A percentile compares a stretch with the other conserved stretches of the same genome.
Evolutionary conservation across 176 grass and related monocot genomes (phyloP).

Genomic region (Areca catechu): DNA sequence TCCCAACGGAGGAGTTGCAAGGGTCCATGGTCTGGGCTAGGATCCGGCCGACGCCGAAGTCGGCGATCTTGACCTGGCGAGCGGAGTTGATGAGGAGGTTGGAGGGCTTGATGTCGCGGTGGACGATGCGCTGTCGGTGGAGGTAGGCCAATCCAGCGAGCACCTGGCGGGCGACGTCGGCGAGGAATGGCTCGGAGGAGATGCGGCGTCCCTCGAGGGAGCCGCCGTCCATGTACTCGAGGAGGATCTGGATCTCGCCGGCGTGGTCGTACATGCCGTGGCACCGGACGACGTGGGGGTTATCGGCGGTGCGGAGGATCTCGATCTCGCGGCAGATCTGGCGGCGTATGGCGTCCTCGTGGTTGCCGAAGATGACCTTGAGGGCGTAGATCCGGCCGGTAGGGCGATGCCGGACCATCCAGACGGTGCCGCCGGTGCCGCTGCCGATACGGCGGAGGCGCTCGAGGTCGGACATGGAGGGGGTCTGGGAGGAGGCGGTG

Average conservation of each 20-base stretch:
- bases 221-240: conserved; percentile 10
- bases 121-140: conserved; percentile 82
- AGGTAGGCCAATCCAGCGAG: conserved; percentile 75
- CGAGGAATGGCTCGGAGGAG: conserved; percentile 47
- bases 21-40: conserved; percentile 93
- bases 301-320: no score
- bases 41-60: conserved; percentile 93
- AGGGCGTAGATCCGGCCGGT: no score
- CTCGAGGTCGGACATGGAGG: background rate
- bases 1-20: conserved; percentile 93
- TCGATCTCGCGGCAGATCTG: no score
- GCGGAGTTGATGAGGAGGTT: conserved; percentile 81
- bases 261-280: no score
- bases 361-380: no score
- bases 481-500: background rate
- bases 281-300: no score
- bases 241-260: no score
- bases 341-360: no score
- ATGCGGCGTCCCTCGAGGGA: conserved; percentile 78
- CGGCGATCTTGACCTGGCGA: conserved; percentile 81
- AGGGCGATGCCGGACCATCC: no score
- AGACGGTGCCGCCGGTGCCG: no score
- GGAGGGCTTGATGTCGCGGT: conserved; percentile 97
- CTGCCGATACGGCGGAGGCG: no score
- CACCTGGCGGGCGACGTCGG: conserved; percentile 83